These are phyloP conservation scores for Phaeosphaeria sp. DNA, from an alignment of 2,329 filamentous ascomycete species.

Conservation along the genomic window DNA sequence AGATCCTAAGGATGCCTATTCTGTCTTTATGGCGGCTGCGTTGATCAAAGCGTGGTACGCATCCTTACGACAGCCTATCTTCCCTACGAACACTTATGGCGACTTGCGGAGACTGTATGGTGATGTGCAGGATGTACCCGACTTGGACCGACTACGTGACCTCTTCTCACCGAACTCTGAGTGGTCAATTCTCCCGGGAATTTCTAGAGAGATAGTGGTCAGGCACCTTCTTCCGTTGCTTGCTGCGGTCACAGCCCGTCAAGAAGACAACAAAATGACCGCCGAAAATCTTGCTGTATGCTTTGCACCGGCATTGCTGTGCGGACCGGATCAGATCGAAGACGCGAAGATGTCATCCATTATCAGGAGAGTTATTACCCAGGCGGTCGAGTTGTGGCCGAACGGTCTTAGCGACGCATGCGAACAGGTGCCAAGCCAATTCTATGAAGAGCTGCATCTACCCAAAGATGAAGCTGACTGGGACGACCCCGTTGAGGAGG, in stretches of 20 bases:
- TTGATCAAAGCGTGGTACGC: conserved; percentile 65
- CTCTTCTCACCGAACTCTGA: conserved; percentile 55
- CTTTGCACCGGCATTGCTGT: conserved; percentile 60
- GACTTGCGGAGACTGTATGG: conserved; percentile 54
- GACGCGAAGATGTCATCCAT: conserved; percentile 62
- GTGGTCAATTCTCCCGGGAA: conserved; percentile 54
- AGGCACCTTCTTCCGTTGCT: conserved; percentile 62
- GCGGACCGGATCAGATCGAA: conserved; percentile 61
- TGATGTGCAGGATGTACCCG: conserved; percentile 45
- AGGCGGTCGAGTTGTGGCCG: conserved; percentile 56
- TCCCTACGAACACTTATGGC: conserved; percentile 58
- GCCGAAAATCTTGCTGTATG: conserved; percentile 62
- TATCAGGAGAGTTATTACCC: conserved; percentile 57
- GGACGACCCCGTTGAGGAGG: conserved; percentile 55
- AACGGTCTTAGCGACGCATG: conserved; percentile 53
- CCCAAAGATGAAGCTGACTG: conserved; percentile 53
- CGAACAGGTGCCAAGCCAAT: conserved; percentile 45
- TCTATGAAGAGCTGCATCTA: conserved; percentile 50
- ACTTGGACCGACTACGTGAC: conserved; percentile 53
- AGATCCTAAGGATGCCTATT: conserved; percentile 59
- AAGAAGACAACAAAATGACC: conserved; percentile 63
- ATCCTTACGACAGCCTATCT: conserved; percentile 59
- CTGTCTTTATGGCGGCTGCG: conserved; percentile 60
- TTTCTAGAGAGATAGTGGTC: conserved; percentile 56
- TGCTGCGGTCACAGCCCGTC: conserved; percentile 53